A percentile compares a stretch with the other conserved stretches of the same genome.
These are phyloP conservation scores for Albizia julibrissin DNA, from an alignment of 306 rosid species.

Conservation along the genomic window DNA sequence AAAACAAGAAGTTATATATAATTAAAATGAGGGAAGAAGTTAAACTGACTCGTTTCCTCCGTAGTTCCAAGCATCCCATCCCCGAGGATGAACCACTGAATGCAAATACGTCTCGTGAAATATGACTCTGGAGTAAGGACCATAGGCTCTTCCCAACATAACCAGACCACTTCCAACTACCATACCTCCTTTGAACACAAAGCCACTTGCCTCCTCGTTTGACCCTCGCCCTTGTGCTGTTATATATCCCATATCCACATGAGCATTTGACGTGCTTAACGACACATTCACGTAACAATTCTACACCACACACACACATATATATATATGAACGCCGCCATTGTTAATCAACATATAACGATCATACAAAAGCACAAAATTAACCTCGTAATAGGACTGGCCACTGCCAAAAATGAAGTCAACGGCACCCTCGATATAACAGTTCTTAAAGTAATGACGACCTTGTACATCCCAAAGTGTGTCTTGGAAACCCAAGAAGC, in stretches of 20 bases:
- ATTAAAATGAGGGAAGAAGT: background rate
- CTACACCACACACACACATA: slow-evolving; percentile 2
- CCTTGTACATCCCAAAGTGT: slow-evolving; percentile 54
- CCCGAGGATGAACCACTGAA: slow-evolving; percentile 33
- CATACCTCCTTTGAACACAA: slow-evolving; percentile 41
- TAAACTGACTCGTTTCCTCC: background rate
- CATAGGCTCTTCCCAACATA: slow-evolving; percentile 46
- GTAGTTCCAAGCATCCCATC: slow-evolving; percentile 46
- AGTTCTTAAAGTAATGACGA: slow-evolving; percentile 45
- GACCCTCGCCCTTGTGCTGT: slow-evolving; percentile 45
- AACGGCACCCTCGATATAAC: slow-evolving; percentile 45
- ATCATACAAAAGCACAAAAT: too few relatives aligned
- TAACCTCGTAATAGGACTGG: slow-evolving; percentile 40
- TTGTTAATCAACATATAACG: too few relatives aligned
- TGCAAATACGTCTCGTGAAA: slow-evolving; percentile 27
- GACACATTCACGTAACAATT: slow-evolving; percentile 30
- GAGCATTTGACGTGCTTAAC: background rate
- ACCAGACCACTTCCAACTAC: slow-evolving; percentile 27
- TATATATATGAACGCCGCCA: too few relatives aligned
- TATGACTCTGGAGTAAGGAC: slow-evolving; percentile 47
- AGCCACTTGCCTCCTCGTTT: slow-evolving; percentile 32
- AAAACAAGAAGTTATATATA: too few relatives aligned
- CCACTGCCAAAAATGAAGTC: slow-evolving; percentile 55
- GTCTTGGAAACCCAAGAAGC: slow-evolving; percentile 49
- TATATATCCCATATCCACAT: slow-evolving; percentile 22